Base-by-base conservation (phyloP, 164 flowering plant species). In the Aristolochia californica region DNA sequence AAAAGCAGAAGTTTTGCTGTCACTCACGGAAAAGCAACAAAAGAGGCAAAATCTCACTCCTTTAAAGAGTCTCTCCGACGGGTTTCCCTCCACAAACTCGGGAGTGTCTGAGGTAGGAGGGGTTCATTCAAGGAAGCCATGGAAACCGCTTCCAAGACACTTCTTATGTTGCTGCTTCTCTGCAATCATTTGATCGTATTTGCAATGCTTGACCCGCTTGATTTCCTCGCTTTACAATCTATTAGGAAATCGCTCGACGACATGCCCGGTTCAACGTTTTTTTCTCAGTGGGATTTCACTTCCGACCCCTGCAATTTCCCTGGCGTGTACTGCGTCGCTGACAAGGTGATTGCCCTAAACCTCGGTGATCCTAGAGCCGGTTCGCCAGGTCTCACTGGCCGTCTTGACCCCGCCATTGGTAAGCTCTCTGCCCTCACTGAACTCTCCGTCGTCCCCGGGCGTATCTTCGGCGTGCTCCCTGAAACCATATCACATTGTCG, bases 341-440 rank as follows among this genome's bases (percentile, higher is more conserved):
- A 65, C 14, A 61, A 50, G 47, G 74, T 74, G 0, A 30, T 70
- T 15, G 79, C 93, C 0, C 79, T 94, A 21, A 88, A 81, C 63
- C 81, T 94, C 28, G 99, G 99, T 5, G 96, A 90, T 40, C 95
- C 91, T 0, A 51, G 83, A 10, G 97, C 99, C 5, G 95, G 91
- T 4, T 77, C 97, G 0, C 95, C 97, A 0, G 99, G 99, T 2
- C 74, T 94, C 1, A 59, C 82, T 10, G 99, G 99, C 18, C 76
- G 81, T 25, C 62, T 94, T 24, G 76, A 83, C 65, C 87, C 86
- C 8, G 77, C 88, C 11, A 57, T 94, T 40, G 95, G 96, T 0
- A 82, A 80, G 53, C 90, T 94, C 43, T 69, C 88, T 1, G 54
- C 80, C 0, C 77, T 94, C 17, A 74, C 85, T 0, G 95, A 85